phyloP scores from a whole-genome alignment of 1,139 yeast genomes.

The Ashbya aceris region DNA sequence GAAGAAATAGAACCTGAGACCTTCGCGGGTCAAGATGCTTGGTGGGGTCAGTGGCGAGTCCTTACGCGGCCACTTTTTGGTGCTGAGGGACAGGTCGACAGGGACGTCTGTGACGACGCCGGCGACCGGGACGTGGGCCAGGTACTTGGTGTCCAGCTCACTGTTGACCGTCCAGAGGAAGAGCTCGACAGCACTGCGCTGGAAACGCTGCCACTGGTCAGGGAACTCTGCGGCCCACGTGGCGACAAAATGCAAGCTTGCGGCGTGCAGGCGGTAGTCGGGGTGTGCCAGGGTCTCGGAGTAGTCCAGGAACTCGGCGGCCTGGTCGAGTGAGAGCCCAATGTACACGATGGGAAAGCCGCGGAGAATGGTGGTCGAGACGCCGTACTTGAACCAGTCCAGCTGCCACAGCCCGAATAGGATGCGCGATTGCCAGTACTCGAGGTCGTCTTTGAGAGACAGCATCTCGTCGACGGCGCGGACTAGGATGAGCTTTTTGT shows the following conservation, averaged over 20 bases:
- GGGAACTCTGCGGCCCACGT: slow-evolving; percentile 37
- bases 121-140: slow-evolving; percentile 37
- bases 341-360: slow-evolving; percentile 45
- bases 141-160: slow-evolving; percentile 35
- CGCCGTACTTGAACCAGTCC: slow-evolving; percentile 49
- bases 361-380: slow-evolving; percentile 32
- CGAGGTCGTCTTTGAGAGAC: slow-evolving; percentile 39
- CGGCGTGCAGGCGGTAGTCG: slow-evolving; percentile 34
- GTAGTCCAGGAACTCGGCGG: slow-evolving; percentile 28
- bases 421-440: slow-evolving; percentile 59
- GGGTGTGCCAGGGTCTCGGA: slow-evolving; percentile 31
- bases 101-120: slow-evolving; percentile 63
- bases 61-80: slow-evolving; percentile 6
- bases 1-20: slow-evolving; percentile 21
- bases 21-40: slow-evolving; percentile 15
- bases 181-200: slow-evolving; percentile 40
- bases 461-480: slow-evolving; percentile 44
- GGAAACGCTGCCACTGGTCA: slow-evolving; percentile 29
- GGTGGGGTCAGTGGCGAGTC: slow-evolving; percentile 16
- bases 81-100: slow-evolving; percentile 10
- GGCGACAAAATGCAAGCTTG: slow-evolving; percentile 36
- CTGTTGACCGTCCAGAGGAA: slow-evolving; percentile 80
- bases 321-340: slow-evolving; percentile 37
- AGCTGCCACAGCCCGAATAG: slow-evolving; percentile 80
- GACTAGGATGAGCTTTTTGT: slow-evolving; percentile 49